Percentiles rank a stretch among this genome's conserved stretches.
These are phyloP conservation scores for Thymus quinquecostatus DNA, from an alignment of 257 asterid species.

Conservation along the genomic window DNA sequence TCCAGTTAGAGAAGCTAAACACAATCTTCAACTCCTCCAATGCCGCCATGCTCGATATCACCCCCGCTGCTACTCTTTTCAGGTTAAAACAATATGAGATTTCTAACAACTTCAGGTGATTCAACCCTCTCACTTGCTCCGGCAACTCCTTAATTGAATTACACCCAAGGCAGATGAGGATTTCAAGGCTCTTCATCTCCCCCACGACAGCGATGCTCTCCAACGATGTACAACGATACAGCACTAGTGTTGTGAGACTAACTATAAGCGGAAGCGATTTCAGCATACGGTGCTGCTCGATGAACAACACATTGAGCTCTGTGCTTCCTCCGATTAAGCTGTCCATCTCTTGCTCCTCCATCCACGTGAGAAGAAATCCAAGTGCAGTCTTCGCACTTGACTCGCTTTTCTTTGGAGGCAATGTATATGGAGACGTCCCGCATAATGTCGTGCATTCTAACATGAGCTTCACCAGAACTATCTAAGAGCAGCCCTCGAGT, in stretches of 20 bases:
- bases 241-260: too few relatives aligned
- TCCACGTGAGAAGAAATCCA: too few relatives aligned
- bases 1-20: conserved; percentile 1
- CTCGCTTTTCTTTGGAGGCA: too few relatives aligned
- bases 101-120: conserved; percentile 1
- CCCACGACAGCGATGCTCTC: conserved; percentile 11
- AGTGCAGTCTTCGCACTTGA: too few relatives aligned
- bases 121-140: background rate
- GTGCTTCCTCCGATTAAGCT: too few relatives aligned
- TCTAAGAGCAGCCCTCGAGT: too few relatives aligned
- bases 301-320: conserved; percentile 27
- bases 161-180: background rate
- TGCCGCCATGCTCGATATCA: background rate
- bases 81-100: background rate
- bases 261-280: conserved; percentile 5
- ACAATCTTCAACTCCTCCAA: background rate
- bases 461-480: too few relatives aligned
- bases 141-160: background rate
- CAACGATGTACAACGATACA: background rate
- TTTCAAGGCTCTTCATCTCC: conserved; percentile 12
- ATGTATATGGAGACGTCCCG: too few relatives aligned
- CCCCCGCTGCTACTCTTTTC: conserved; percentile 1
- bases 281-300: background rate
- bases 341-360: too few relatives aligned
- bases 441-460: too few relatives aligned